A percentile compares a stretch with the other conserved stretches of the same genome.
phyloP scores from a whole-genome alignment of 768 basidiomycete genomes.

The Tubosaeta sp. region DNA sequence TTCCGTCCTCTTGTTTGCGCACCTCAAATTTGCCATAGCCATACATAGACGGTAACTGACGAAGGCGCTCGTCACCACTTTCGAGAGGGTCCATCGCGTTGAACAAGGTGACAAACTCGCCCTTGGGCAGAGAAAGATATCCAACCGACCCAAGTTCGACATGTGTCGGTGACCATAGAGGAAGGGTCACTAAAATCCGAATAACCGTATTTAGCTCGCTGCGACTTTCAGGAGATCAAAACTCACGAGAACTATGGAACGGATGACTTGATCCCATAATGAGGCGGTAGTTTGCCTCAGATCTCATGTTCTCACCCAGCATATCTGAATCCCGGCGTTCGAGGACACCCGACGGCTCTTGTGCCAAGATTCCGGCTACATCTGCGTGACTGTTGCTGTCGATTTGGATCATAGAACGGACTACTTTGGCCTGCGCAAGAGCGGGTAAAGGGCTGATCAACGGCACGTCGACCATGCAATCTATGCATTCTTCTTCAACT shows the following conservation, averaged over 20 bases:
- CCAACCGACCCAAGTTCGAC: conserved; percentile 72
- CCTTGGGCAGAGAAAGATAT: conserved; percentile 63
- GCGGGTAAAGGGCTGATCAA: conserved; percentile 15
- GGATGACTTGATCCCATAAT: conserved; percentile 50
- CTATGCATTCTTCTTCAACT: conserved; percentile 6
- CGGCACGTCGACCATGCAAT: conserved; percentile 14
- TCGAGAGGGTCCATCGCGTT: conserved; percentile 58
- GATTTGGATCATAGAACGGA: not conserved
- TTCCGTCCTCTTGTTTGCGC: conserved; percentile 44
- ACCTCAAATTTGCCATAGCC: conserved; percentile 59
- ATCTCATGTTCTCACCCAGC: conserved; percentile 37
- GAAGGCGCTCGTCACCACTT: conserved; percentile 39
- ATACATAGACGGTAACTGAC: conserved; percentile 52
- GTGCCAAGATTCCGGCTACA: conserved; percentile 20
- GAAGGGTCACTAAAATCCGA: conserved; percentile 47
- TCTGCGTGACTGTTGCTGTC: conserved; percentile 3
- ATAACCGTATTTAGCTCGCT: not conserved
- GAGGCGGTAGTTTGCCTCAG: conserved; percentile 68
- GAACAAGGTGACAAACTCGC: conserved; percentile 67
- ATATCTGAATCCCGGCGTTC: conserved; percentile 13
- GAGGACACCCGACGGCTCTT: not conserved
- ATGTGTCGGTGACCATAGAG: conserved; percentile 65
- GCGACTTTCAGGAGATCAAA: not conserved
- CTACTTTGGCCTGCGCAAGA: not conserved
- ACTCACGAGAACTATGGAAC: conserved; percentile 65